Base-by-base conservation (phyloP, 2,329 filamentous ascomycete genomes). In the Pseudopyrenochaeta lycopersici region DNA sequence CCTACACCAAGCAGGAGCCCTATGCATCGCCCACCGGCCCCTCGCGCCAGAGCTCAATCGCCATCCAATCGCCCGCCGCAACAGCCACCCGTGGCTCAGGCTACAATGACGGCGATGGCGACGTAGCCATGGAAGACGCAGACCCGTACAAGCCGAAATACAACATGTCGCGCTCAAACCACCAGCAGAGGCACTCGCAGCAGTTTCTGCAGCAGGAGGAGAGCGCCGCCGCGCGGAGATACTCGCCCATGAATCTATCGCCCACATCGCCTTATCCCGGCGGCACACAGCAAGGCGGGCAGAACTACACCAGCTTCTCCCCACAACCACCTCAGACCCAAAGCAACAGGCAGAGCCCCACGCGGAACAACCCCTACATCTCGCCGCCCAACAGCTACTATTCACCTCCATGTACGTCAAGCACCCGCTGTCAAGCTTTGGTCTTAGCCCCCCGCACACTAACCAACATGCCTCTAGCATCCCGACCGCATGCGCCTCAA, bases 161-260 rank as follows among this genome's bases (percentile, higher is more conserved):
- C 56, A 62, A 57, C 77, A 86, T 90, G 56, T 87, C 92, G 78
- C 87, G 91, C 64, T 87, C 91, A 38, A 87, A 87, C 75, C 90
- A 92, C 72, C 88, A 92, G 73, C 87, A 92, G 69, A 88, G 94
- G 64, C 81, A 87, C 55, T 91, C 85, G 58, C 86, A 92, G 66
- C 89, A 94, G 74, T 90, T 89, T 63, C 78, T 88, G 41, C 81
- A 88, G 45, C 64, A 70, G 88, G 90, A 94, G 70, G 88, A 90
- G 54, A 95, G 92, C 38, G 84, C 91, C 45, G 91, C 92, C 52
- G 91, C 92, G 54, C 91, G 96, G 75, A 88, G 93, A 72, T 98
- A 98, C 78, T 98, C 94, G 41, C 95, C 94, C 60, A 97, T 97
- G 93, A 94, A 97, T 75, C 81, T 96, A 56, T 92, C 92, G 56